Evolutionary conservation across 139 green algal species (phyloP).

Genomic region (Coelastrella sp.): DNA sequence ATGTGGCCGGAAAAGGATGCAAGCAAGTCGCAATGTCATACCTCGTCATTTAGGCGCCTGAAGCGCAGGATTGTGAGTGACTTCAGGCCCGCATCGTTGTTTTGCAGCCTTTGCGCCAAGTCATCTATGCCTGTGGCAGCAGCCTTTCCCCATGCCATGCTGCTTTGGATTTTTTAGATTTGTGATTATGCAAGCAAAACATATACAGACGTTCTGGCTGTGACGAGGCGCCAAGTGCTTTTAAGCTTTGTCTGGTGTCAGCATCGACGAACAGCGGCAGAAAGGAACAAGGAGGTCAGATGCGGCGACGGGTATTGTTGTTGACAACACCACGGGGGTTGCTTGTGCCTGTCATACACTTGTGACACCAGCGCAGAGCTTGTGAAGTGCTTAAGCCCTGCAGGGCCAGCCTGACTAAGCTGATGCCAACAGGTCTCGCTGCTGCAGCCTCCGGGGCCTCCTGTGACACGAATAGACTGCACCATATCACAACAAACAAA

Average conservation of each 20-base stretch:
- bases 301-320: too few relatives aligned
- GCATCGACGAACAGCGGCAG: too few relatives aligned
- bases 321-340: too few relatives aligned
- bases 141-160: slow-evolving; percentile 57
- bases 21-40: neutral
- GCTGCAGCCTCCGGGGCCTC: neutral
- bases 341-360: too few relatives aligned
- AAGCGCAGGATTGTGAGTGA: slow-evolving; percentile 55
- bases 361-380: too few relatives aligned
- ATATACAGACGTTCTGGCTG: too few relatives aligned
- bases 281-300: too few relatives aligned
- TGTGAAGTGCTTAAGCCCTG: too few relatives aligned
- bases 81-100: slow-evolving; percentile 53
- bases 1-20: neutral
- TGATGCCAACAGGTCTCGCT: neutral
- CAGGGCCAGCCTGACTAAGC: neutral
- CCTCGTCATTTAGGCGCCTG: slow-evolving; percentile 44
- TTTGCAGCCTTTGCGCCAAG: slow-evolving; percentile 31
- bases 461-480: neutral
- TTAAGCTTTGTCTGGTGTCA: neutral
- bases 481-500: neutral
- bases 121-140: slow-evolving; percentile 45
- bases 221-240: too few relatives aligned
- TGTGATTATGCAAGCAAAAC: neutral
- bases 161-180: neutral